phyloP scores from a whole-genome alignment of 1,139 yeast species.

The Protomyces macrosporus region DNA sequence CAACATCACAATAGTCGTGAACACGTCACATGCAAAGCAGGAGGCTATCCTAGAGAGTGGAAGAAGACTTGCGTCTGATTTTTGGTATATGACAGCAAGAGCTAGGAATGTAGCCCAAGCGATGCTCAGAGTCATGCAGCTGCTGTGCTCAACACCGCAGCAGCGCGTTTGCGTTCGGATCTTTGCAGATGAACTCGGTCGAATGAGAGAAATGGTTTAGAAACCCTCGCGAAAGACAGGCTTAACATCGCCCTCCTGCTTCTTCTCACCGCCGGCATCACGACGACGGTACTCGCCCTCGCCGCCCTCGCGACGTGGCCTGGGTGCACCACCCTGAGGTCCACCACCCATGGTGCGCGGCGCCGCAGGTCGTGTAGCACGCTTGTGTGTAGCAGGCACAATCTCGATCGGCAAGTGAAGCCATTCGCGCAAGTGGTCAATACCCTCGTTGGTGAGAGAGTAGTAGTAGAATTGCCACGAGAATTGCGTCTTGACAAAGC shows the following conservation, averaged over 20 bases:
- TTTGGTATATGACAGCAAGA: background rate
- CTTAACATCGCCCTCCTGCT: slow-evolving; percentile 30
- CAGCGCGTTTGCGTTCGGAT: background rate
- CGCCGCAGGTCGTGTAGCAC: slow-evolving; percentile 51
- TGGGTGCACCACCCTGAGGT: slow-evolving; percentile 20
- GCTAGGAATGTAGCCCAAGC: background rate
- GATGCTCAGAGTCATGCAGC: background rate
- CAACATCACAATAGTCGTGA: background rate
- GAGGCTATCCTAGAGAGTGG: slow-evolving; percentile 25
- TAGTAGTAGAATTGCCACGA: slow-evolving; percentile 99
- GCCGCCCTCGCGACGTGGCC: slow-evolving; percentile 22
- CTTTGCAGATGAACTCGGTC: background rate
- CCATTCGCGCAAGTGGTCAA: slow-evolving; percentile 96
- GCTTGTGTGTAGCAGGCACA: slow-evolving; percentile 98
- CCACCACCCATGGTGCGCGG: slow-evolving; percentile 27
- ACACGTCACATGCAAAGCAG: background rate
- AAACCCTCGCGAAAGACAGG: slow-evolving; percentile 30
- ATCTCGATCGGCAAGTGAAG: slow-evolving; percentile 97
- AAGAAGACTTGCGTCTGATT: slow-evolving; percentile 13
- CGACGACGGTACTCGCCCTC: slow-evolving; percentile 28
- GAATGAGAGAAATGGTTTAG: slow-evolving; percentile 11
- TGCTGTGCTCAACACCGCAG: background rate
- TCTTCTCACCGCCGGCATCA: slow-evolving; percentile 27
- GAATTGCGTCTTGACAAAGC: slow-evolving; percentile 99
- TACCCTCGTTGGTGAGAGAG: slow-evolving; percentile 99